phyloP scores from a whole-genome alignment of 495 filamentous ascomycete species.

The Pseudomonodictys pantanalensis region DNA sequence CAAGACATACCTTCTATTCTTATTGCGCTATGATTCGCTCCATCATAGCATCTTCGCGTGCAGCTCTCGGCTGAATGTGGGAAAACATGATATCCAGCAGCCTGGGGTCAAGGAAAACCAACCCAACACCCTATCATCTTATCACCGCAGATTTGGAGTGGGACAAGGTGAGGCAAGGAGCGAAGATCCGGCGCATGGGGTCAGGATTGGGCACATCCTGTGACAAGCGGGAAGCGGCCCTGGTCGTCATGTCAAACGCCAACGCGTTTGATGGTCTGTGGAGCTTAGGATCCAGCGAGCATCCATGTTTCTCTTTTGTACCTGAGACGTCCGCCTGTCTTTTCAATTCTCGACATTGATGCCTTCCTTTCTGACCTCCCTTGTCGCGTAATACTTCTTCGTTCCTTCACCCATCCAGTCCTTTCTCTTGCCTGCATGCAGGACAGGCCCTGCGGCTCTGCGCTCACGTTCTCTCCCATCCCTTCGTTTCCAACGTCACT shows the following conservation, averaged over 20 bases:
- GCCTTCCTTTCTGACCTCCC: not conserved
- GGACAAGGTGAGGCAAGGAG: slow-evolving; percentile 10
- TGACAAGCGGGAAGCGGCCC: slow-evolving; percentile 11
- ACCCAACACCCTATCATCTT: slow-evolving; percentile 15
- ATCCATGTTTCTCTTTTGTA: slow-evolving; percentile 5
- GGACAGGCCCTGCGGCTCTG: not conserved
- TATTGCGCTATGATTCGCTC: slow-evolving; percentile 3
- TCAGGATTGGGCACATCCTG: slow-evolving; percentile 7
- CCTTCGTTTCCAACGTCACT: not conserved
- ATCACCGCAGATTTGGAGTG: not conserved
- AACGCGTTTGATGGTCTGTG: slow-evolving; percentile 24
- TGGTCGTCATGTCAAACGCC: slow-evolving; percentile 22
- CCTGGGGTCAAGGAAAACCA: not conserved
- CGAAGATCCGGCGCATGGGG: not conserved
- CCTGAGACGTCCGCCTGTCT: slow-evolving; percentile 11
- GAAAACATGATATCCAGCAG: too few relatives aligned
- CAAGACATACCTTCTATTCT: not conserved
- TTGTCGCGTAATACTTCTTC: not conserved
- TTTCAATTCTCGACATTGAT: not conserved
- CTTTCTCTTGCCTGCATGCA: not conserved
- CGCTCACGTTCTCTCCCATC: not conserved
- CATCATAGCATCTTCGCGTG: not conserved
- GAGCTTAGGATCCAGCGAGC: slow-evolving; percentile 1
- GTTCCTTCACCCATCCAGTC: not conserved
- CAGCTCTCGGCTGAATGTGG: not conserved